phyloP scores from a whole-genome alignment of 2,329 filamentous ascomycete genomes.

The Malbranchea zuffiana region DNA sequence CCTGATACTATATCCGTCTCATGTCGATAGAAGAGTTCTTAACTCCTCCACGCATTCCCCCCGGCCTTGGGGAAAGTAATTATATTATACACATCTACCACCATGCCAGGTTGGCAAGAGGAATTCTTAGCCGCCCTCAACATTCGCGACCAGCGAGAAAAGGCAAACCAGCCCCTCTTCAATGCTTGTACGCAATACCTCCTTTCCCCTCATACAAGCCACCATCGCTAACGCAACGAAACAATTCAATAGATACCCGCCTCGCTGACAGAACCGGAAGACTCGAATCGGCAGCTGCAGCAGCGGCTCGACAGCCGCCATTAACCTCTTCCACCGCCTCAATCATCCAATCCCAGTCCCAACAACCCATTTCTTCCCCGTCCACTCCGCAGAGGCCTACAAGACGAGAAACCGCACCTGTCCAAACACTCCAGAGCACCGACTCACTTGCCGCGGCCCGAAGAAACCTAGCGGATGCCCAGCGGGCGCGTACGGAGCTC shows the following conservation, averaged over 20 bases:
- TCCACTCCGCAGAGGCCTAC: conserved; percentile 39
- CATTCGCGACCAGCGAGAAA: conserved; percentile 59
- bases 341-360: neutral
- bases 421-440: conserved; percentile 18
- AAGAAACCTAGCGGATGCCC: conserved; percentile 62
- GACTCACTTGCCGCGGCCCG: conserved; percentile 33
- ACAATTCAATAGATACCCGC: conserved; percentile 43
- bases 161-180: conserved; percentile 56
- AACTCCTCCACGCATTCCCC: too few species aligned
- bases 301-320: too few species aligned
- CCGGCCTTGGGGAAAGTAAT: too few species aligned
- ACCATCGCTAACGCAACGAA: neutral
- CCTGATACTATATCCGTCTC: too few species aligned
- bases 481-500: conserved; percentile 60
- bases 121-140: conserved; percentile 69
- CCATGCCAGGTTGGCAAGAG: conserved; percentile 62
- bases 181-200: conserved; percentile 53
- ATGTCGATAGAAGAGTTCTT: too few species aligned
- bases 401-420: neutral
- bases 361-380: conserved; percentile 5
- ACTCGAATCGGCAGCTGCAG: too few species aligned
- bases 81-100: too few species aligned
- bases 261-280: conserved; percentile 56
- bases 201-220: neutral
- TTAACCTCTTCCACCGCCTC: neutral